Conservation (phyloP, 768 basidiomycete species). For the Mycena haematopus region DNA sequence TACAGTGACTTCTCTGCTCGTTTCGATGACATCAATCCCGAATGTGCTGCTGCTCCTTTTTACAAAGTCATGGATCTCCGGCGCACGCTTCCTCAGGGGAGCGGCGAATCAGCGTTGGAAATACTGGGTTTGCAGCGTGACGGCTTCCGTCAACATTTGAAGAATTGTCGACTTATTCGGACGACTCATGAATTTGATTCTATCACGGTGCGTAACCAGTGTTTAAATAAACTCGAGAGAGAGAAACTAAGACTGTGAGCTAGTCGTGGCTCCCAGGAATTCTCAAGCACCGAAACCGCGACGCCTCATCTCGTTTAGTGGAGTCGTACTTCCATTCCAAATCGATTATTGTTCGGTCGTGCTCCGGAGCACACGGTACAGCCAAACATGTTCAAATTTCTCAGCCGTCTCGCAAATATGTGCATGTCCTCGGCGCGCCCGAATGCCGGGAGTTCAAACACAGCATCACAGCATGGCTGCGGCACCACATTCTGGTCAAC, state of each 20-base stretch:
- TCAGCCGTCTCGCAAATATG: neutral
- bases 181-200: neutral
- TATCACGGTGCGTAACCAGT: neutral
- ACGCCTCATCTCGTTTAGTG: neutral
- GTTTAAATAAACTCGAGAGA: too few relatives aligned
- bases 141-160: neutral
- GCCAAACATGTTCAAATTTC: slow-evolving; percentile 3
- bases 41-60: neutral
- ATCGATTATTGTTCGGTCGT: neutral
- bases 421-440: neutral
- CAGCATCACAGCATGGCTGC: neutral
- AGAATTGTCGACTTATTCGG: neutral
- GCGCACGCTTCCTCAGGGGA: neutral
- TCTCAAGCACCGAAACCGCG: neutral
- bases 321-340: neutral
- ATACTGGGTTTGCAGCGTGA: neutral
- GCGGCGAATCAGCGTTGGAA: neutral
- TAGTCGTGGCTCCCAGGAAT: neutral
- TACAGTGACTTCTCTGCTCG: slow-evolving; percentile 27
- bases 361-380: too few relatives aligned
- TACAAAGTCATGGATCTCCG: neutral
- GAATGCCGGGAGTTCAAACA: neutral
- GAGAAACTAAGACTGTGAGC: too few relatives aligned
- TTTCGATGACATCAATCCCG: slow-evolving; percentile 20
- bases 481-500: neutral